Base-by-base conservation (phyloP, 2,329 filamentous ascomycete species). In the Botryotinia narcissicola region DNA sequence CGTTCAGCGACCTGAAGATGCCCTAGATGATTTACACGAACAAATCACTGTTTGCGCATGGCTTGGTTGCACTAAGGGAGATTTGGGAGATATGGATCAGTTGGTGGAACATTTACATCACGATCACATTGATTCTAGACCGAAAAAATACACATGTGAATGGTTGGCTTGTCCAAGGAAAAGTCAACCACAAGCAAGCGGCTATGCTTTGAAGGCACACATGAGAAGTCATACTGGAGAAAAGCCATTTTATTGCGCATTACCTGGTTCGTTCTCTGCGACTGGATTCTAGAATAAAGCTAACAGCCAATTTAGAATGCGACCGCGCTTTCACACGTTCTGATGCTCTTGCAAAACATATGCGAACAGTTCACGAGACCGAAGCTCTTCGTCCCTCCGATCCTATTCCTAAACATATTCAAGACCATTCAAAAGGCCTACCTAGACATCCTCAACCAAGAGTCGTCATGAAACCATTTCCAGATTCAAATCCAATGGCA, bases 61-160 rank as follows among this genome's bases (percentile, higher is more conserved):
- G 93, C 91, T 93, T 76, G 91, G 90, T 73, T 96, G 93, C 80
- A 84, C 86, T 59, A 89, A 86, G 4, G 91, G 90, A 57, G 92
- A 95, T 79, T 83, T 93, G 77, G 87, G 89, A 25, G 92, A 95
- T 80, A 95, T 95, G 93, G 93, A 96, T 82, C 89, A 86, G 76
- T 83, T 96, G 61, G 93, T 96, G 60, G 89, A 93, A 78, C 93
- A 96, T 80, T 93, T 96, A 74, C 95, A 98, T 83, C 92, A 94
- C 80, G 93, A 95, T 74, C 96, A 99, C 83, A 97, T 98, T 80
- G 94, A 96, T 80, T 93, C 91, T 75, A 90, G 95, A 72, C 93
- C 96, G 84, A 97, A 97, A 84, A 97, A 96, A 82, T 98, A 98
- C 82, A 94, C 93, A n/a, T 99, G 96, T 83, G 95, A 98, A 83